These are phyloP conservation scores for Coccinonectria pachysandricola DNA, from an alignment of 2,329 filamentous ascomycete species.

Conservation along the genomic window DNA sequence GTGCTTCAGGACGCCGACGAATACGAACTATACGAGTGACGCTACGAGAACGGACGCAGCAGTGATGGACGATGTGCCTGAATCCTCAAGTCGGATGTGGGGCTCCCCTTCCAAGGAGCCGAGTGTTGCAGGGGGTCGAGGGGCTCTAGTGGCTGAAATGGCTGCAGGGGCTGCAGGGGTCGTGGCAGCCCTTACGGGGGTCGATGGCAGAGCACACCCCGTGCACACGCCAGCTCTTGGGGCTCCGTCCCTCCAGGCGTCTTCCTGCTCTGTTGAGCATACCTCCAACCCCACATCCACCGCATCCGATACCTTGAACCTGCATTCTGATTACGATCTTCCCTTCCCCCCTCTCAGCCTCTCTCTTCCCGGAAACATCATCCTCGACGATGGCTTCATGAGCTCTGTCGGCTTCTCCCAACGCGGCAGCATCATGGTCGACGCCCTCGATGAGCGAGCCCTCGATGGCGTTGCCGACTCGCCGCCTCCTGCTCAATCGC, in stretches of 20 bases:
- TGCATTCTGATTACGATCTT: conserved; percentile 21
- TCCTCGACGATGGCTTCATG: conserved; percentile 50
- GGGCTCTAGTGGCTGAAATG: too few species aligned
- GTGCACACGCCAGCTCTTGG: too few species aligned
- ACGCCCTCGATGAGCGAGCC: conserved; percentile 29
- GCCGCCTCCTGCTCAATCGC: conserved; percentile 3
- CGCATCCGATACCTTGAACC: conserved; percentile 16
- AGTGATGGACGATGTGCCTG: too few species aligned
- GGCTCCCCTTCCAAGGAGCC: too few species aligned
- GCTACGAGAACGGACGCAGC: too few species aligned
- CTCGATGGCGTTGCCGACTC: conserved; percentile 13
- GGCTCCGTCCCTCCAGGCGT: conserved; percentile 12
- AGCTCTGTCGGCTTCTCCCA: conserved; percentile 50
- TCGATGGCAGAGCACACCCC: too few species aligned
- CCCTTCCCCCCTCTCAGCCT: conserved; percentile 44
- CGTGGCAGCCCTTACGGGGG: too few species aligned
- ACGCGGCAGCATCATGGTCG: conserved; percentile 53
- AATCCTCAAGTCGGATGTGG: too few species aligned
- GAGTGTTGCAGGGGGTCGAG: too few species aligned
- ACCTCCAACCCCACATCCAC: conserved; percentile 15
- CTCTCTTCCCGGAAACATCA: conserved; percentile 43
- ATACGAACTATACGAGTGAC: too few species aligned
- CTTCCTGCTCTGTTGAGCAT: conserved; percentile 20
- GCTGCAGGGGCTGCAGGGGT: too few species aligned
- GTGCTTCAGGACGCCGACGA: conserved; percentile 13